Evolutionary conservation across 192 early-diverging fungal species (phyloP).

Genomic region (Umbelopsis vinacea): DNA sequence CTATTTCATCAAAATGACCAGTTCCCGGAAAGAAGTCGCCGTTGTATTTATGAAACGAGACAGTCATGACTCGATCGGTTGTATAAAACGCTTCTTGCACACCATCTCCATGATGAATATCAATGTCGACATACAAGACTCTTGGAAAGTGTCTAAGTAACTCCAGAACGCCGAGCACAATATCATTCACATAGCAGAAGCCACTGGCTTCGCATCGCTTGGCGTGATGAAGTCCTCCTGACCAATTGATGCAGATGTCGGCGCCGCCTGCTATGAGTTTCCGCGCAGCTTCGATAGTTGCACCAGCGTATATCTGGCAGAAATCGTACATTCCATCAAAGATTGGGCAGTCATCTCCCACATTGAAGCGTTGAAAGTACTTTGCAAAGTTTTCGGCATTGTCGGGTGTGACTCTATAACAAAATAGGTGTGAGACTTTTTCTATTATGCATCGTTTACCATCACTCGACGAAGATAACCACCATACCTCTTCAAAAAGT

Average conservation of each 20-base stretch:
- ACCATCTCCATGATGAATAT: constrained; percentile 98
- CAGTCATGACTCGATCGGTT: constrained; percentile 93
- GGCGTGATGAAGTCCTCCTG: constrained; percentile 95
- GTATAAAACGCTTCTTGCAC: constrained; percentile 96
- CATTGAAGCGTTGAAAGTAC: constrained; percentile 77
- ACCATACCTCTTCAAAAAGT: constrained; percentile 82
- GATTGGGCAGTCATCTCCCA: constrained; percentile 97
- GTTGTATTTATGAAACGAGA: constrained; percentile 95
- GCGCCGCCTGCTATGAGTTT: constrained; percentile 79
- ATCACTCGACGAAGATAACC: constrained; percentile 24
- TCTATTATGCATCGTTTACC: constrained; percentile 55
- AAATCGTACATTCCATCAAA: constrained; percentile 98
- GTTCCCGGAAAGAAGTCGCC: constrained; percentile 94
- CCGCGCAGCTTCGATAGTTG: constrained; percentile 88
- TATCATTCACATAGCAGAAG: constrained; percentile 99
- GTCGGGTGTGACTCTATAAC: constrained; percentile 71
- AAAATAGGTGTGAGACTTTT: constrained; percentile 38
- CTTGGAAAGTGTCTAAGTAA: constrained; percentile 78
- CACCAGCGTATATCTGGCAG: constrained; percentile 89
- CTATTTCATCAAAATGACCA: constrained; percentile 80
- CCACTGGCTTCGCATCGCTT: constrained; percentile 87
- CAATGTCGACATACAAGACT: constrained; percentile 96
- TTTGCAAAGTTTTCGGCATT: constrained; percentile 63
- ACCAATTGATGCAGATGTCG: constrained; percentile 98
- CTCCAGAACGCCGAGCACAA: constrained; percentile 90